A percentile compares a stretch with the other conserved stretches of the same genome.
Evolutionary conservation across 305 asterid genomes (phyloP).

Genomic region (Solanum hybrid): DNA sequence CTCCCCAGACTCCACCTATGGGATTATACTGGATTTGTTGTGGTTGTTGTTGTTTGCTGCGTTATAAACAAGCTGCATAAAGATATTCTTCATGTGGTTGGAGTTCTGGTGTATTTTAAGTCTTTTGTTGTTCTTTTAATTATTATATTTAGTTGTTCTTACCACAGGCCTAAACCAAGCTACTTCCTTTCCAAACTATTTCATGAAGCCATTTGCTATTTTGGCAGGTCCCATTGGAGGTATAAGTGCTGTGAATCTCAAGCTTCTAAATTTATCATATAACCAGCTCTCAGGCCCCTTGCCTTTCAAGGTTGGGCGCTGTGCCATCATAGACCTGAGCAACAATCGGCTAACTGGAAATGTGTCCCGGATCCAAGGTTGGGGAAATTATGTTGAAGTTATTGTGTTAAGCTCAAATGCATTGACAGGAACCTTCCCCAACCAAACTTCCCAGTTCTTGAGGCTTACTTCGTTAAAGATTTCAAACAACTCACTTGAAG

Average conservation of each 20-base stretch:
- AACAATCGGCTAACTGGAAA: conserved; percentile 59
- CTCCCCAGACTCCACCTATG: not conserved
- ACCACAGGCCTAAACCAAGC: not conserved
- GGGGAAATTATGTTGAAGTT: conserved; percentile 73
- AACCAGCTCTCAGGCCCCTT: conserved; percentile 65
- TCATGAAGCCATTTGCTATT: conserved; percentile 2
- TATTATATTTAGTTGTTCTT: not conserved
- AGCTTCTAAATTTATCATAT: conserved; percentile 56
- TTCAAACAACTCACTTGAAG: conserved; percentile 68
- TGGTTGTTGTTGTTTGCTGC: not conserved
- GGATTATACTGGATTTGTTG: not conserved
- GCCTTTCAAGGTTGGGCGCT: conserved; percentile 58
- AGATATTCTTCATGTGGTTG: not conserved
- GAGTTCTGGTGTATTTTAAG: not conserved
- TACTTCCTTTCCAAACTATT: not conserved
- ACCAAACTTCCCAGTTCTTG: conserved; percentile 58
- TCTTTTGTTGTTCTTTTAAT: not conserved
- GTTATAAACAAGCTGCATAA: not conserved
- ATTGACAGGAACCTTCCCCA: conserved; percentile 43
- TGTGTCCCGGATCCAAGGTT: conserved; percentile 51
- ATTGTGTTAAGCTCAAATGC: conserved; percentile 63
- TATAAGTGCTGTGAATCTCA: conserved; percentile 44
- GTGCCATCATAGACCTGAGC: conserved; percentile 64
- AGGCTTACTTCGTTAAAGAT: conserved; percentile 65
- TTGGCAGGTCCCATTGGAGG: conserved; percentile 60